Base-by-base conservation (phyloP, 2,329 filamentous ascomycete genomes). In the Talaromyces amestolkiae region DNA sequence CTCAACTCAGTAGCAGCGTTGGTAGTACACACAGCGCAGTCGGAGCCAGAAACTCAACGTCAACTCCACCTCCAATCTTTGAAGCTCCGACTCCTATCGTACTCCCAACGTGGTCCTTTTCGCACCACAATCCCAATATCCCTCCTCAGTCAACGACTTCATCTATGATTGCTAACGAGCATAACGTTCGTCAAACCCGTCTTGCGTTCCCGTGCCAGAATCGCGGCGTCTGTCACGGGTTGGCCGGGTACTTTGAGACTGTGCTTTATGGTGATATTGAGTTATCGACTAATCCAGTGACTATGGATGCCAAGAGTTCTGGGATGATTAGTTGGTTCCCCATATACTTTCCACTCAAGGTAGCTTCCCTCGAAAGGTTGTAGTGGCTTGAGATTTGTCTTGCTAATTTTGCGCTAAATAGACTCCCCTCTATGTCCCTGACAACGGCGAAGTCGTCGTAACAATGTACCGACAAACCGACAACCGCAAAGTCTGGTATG, bases 271-370 rank as follows among this genome's bases (percentile, higher is more conserved):
- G 80, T 1, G 88, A 87, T 70, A 87, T 97, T 4, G 94, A 98
- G 80, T 85, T 99, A 66, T 96, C 92, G 73, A 99, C 91, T 3
- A 90, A 97, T 72, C 96, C 95, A 0, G 91, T 96, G 69, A 91
- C 90, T 35, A 98, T 99, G 79, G 92, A 95, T 64, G 82, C 82
- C 65, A 98, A 98, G 86, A 97, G 93, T 83, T 91, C 90, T 74
- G 93, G 96, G 72, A 99, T 99, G 96, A 96, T 97, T 69, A 96
- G 92, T 64, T 99, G 95, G 95, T 99, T 99, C 76, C 95, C 95
- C 1, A 98, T 99, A 35, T 97, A 94, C 81, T 99, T 99, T 75
- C 95, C 96, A 0, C 81, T 99, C 15, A 96, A 95, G 87, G 93
- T 93, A 82, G 73, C 31, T 10, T 58, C 39, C 19, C 27, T 54